Conservation (phyloP, 345 rosid species). For the Populus euphratica region DNA sequence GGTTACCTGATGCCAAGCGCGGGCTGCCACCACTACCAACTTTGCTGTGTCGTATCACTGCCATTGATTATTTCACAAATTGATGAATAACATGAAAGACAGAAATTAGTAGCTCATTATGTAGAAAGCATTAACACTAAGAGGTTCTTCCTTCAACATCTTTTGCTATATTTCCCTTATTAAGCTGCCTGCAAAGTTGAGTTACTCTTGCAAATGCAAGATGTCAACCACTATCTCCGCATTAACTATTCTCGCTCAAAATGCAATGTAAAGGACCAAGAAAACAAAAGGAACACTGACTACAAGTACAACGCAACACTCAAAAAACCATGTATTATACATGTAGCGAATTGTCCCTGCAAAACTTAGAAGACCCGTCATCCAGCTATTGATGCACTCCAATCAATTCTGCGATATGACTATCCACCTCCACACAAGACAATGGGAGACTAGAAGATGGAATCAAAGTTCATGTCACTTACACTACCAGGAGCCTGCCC, state of each 20-base stretch:
- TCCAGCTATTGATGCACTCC: constrained; percentile 20
- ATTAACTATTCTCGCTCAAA: constrained; percentile 14
- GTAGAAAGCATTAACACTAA: neutral
- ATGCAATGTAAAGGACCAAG: constrained; percentile 21
- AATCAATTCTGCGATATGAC: constrained; percentile 17
- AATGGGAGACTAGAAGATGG: constrained; percentile 7
- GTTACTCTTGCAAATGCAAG: constrained; percentile 48
- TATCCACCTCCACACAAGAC: constrained; percentile 24
- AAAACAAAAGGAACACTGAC: constrained; percentile 21
- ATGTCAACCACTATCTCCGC: constrained; percentile 23
- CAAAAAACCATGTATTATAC: constrained; percentile 40
- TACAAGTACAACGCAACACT: constrained; percentile 31
- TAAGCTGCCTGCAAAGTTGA: constrained; percentile 36
- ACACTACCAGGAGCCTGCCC: constrained; percentile 11
- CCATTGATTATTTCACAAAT: neutral
- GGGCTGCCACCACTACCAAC: too few species aligned
- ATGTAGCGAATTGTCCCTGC: constrained; percentile 35
- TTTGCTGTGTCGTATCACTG: neutral
- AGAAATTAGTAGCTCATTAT: neutral
- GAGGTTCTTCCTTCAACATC: neutral
- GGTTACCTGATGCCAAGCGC: too few species aligned
- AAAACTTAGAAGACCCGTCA: constrained; percentile 29
- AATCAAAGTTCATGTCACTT: constrained; percentile 11
- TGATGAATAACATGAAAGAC: neutral
- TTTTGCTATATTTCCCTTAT: constrained; percentile 29